phyloP scores from a whole-genome alignment of 2,329 filamentous ascomycete species.

The Pseudogymnoascus sp. region DNA sequence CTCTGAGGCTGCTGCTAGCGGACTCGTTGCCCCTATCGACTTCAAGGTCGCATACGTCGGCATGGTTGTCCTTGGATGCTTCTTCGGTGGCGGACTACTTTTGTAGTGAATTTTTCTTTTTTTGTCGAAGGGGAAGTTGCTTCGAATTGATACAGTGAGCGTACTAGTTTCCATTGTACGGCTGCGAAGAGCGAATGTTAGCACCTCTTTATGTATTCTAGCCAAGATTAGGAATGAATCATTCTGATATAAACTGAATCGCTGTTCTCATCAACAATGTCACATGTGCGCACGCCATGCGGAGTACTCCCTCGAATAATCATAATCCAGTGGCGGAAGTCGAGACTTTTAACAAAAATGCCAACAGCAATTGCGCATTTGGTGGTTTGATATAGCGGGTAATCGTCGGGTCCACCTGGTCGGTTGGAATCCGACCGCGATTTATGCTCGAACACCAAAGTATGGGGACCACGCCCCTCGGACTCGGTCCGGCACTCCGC shows the following conservation, averaged over 20 bases:
- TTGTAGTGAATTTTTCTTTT: background rate
- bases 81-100: background rate
- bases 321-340: background rate
- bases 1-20: background rate
- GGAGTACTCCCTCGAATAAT: background rate
- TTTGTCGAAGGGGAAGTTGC: background rate
- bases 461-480: background rate
- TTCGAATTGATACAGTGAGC: background rate
- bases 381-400: background rate
- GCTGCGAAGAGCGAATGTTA: constrained; percentile 4
- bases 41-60: background rate
- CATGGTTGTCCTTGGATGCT: constrained; percentile 4
- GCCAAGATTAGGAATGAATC: background rate
- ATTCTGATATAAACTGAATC: background rate
- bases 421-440: background rate
- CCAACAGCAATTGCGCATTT: background rate
- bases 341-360: background rate
- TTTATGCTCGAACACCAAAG: background rate
- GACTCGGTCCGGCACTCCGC: background rate
- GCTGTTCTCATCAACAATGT: background rate
- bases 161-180: background rate
- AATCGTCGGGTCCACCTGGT: background rate
- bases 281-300: background rate
- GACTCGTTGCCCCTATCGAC: constrained; percentile 3
- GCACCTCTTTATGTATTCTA: constrained; percentile 4